These are phyloP conservation scores for Falciphora oryzae DNA, from an alignment of 2,329 filamentous ascomycete species.

Conservation along the genomic window DNA sequence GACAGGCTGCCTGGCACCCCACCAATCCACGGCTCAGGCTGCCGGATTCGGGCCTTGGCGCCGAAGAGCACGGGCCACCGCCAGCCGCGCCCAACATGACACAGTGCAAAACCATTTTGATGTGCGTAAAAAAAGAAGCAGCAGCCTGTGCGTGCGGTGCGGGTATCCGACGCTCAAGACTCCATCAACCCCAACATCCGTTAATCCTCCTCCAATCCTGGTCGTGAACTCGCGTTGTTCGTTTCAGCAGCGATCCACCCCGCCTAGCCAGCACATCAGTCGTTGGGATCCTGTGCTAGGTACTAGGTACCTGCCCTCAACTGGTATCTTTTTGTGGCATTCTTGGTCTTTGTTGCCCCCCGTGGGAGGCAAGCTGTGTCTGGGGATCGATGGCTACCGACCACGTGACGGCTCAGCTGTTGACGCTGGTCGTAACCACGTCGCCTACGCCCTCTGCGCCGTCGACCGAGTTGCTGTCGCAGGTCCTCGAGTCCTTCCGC, in stretches of 20 bases:
- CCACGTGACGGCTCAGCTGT: conserved; percentile 5
- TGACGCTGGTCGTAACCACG: conserved; percentile 47
- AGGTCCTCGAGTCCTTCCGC: conserved; percentile 40
- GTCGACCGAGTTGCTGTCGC: conserved; percentile 43
- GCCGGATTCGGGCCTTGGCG: neutral
- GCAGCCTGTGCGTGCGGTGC: neutral
- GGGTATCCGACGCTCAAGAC: too few relatives aligned
- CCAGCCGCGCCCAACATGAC: neutral
- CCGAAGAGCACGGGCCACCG: neutral
- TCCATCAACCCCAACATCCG: too few relatives aligned
- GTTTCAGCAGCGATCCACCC: neutral
- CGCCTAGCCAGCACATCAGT: neutral
- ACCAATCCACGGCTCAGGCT: neutral
- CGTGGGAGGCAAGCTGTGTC: neutral
- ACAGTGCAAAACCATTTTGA: neutral
- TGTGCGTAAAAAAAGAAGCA: neutral
- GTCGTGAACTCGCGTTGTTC: neutral
- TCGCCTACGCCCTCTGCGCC: conserved; percentile 50
- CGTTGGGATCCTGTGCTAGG: too few relatives aligned
- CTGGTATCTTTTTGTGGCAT: too few relatives aligned
- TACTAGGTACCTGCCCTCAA: too few relatives aligned
- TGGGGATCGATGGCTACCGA: neutral
- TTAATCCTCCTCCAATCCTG: neutral
- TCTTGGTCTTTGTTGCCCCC: too few relatives aligned
- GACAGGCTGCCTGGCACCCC: neutral